phyloP scores from a whole-genome alignment of 179 eudicot species.

The Pouteria campechiana region DNA sequence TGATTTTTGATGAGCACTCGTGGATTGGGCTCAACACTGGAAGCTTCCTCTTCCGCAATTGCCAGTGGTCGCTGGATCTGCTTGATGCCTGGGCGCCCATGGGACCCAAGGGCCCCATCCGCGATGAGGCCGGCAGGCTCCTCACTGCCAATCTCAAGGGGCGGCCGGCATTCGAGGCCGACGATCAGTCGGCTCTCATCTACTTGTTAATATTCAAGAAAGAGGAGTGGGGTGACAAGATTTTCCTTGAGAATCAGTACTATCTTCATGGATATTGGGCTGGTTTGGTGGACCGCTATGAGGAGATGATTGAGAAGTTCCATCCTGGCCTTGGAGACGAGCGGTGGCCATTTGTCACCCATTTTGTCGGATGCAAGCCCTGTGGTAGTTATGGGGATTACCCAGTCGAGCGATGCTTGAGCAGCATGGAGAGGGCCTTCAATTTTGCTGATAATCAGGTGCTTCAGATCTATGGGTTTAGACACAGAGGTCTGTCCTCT shows the following conservation, averaged over 20 bases:
- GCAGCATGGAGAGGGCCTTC: slow-evolving; percentile 84
- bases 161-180: slow-evolving; percentile 77
- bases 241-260: slow-evolving; percentile 66
- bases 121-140: slow-evolving; percentile 73
- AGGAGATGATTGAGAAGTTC: slow-evolving; percentile 63
- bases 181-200: slow-evolving; percentile 84
- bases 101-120: slow-evolving; percentile 69
- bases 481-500: slow-evolving; percentile 74
- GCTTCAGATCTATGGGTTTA: slow-evolving; percentile 67
- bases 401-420: slow-evolving; percentile 71
- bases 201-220: slow-evolving; percentile 42
- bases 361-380: slow-evolving; percentile 93
- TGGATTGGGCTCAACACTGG: slow-evolving; percentile 90
- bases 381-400: slow-evolving; percentile 92
- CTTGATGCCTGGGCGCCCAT: slow-evolving; percentile 83
- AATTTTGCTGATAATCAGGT: slow-evolving; percentile 96
- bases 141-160: slow-evolving; percentile 62
- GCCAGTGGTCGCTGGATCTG: slow-evolving; percentile 83
- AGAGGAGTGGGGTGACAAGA: slow-evolving; percentile 50
- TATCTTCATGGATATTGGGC: slow-evolving; percentile 82
- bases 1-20: slow-evolving; percentile 53
- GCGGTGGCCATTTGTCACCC: slow-evolving; percentile 92
- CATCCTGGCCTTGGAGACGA: slow-evolving; percentile 82
- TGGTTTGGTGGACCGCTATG: slow-evolving; percentile 77
- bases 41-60: slow-evolving; percentile 62